Conservation (phyloP, 208 protist species). For the Phytomonas sp. region DNA sequence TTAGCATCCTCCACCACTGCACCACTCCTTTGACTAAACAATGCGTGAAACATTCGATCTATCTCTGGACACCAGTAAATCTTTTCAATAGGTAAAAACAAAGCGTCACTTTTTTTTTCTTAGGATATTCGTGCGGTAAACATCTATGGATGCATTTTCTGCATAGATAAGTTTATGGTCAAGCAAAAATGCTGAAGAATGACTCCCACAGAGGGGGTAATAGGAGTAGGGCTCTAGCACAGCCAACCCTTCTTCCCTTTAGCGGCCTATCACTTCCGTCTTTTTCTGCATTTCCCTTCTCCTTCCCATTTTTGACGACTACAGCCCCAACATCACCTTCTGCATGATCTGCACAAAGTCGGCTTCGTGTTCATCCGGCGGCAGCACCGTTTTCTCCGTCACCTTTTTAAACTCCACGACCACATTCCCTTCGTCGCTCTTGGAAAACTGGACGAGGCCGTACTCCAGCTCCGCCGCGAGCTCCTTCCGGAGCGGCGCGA, state of each 20-base stretch:
- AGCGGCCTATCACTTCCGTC: background rate
- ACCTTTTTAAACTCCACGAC: slow-evolving; percentile 62
- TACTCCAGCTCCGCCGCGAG: slow-evolving; percentile 51
- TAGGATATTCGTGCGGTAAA: background rate
- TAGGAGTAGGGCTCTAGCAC: background rate
- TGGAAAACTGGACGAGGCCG: slow-evolving; percentile 69
- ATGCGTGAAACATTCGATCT: too few species aligned
- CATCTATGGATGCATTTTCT: background rate
- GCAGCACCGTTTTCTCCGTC: slow-evolving; percentile 46
- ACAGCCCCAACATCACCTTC: slow-evolving; percentile 50
- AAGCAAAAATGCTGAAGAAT: background rate
- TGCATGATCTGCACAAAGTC: slow-evolving; percentile 45
- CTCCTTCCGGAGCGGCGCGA: background rate
- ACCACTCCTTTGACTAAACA: too few species aligned
- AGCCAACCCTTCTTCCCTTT: background rate
- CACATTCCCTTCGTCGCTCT: slow-evolving; percentile 54
- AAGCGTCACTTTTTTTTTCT: too few species aligned
- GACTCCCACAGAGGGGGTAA: background rate
- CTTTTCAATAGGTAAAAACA: too few species aligned
- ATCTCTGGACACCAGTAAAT: too few species aligned
- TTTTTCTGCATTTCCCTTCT: background rate
- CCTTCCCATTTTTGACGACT: background rate
- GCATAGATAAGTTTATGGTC: background rate
- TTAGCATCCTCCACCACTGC: too few species aligned
- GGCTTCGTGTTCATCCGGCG: slow-evolving; percentile 43